Evolutionary conservation across 129 eudicot genomes (phyloP).

Genomic region (Glebionis coronaria): DNA sequence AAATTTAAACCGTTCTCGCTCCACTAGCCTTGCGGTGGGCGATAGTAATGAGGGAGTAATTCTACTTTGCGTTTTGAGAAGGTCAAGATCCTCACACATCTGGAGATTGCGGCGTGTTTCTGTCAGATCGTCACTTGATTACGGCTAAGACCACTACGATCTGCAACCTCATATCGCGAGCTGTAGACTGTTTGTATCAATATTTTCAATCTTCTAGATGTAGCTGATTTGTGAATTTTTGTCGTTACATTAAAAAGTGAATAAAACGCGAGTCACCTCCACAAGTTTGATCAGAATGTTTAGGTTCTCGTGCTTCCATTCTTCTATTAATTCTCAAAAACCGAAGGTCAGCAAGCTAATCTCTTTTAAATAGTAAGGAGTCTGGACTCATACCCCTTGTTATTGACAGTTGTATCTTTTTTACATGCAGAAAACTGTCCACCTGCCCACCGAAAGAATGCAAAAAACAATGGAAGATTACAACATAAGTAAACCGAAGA

Average conservation of each 20-base stretch:
- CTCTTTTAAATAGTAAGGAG: conserved; percentile 7
- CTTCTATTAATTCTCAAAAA: conserved; percentile 50
- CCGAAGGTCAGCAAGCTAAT: conserved; percentile 56
- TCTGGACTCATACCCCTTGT: not conserved
- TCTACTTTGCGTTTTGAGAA: conserved; percentile 62
- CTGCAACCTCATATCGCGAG: conserved; percentile 21
- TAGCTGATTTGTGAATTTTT: conserved; percentile 32
- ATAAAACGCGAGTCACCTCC: conserved; percentile 11
- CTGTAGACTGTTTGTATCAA: conserved; percentile 18
- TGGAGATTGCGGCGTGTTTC: conserved; percentile 95
- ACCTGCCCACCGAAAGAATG: conserved; percentile 68
- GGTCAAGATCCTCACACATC: conserved; percentile 89
- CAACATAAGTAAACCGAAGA: conserved; percentile 29
- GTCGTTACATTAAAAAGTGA: conserved; percentile 22
- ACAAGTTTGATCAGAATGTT: conserved; percentile 48
- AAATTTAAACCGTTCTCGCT: conserved; percentile 59
- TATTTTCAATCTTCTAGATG: conserved; percentile 35
- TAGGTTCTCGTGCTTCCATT: conserved; percentile 76
- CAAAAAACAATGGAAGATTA: conserved; percentile 65
- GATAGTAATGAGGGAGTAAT: conserved; percentile 56
- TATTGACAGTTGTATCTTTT: conserved; percentile 29
- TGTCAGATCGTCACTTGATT: conserved; percentile 77
- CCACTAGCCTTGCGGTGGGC: conserved; percentile 88
- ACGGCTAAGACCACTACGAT: conserved; percentile 65
- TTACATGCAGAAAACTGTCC: conserved; percentile 56